phyloP scores from a whole-genome alignment of 2,329 filamentous ascomycete species.

The Fusarium sp. region DNA sequence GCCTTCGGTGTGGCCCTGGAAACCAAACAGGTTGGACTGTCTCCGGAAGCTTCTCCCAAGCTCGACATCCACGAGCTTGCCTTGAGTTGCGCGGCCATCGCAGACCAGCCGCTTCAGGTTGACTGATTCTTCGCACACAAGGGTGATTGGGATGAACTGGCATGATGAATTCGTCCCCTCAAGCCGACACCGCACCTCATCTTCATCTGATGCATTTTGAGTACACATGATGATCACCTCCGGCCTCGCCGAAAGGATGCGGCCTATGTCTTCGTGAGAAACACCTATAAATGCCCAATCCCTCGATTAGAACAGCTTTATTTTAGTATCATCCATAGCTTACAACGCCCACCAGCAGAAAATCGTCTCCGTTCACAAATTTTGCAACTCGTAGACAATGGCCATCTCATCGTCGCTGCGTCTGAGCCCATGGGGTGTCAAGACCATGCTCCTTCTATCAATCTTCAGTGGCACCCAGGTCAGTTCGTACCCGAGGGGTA shows the following conservation, averaged over 20 bases:
- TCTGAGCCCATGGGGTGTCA: not conserved
- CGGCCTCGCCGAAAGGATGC: too few species aligned
- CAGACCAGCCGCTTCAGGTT: not conserved
- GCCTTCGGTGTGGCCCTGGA: not conserved
- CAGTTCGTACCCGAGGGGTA: not conserved
- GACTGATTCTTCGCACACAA: not conserved
- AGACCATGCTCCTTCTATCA: not conserved
- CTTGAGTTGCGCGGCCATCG: not conserved
- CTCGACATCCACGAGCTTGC: not conserved
- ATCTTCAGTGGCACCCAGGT: not conserved
- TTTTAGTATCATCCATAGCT: not conserved
- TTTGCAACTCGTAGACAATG: not conserved
- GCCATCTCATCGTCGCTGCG: not conserved
- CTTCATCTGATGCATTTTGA: too few species aligned
- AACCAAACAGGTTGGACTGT: not conserved
- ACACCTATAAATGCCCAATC: not conserved
- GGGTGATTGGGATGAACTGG: not conserved
- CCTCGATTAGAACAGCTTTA: not conserved
- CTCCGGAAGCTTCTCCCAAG: not conserved
- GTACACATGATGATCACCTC: too few species aligned
- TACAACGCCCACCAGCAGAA: not conserved
- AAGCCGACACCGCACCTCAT: too few species aligned
- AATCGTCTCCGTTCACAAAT: not conserved
- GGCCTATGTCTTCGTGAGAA: too few species aligned
- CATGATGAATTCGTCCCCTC: not conserved